These are phyloP conservation scores for Hanseniaspora valbyensis DNA, from an alignment of 805 yeast species.

Conservation along the genomic window DNA sequence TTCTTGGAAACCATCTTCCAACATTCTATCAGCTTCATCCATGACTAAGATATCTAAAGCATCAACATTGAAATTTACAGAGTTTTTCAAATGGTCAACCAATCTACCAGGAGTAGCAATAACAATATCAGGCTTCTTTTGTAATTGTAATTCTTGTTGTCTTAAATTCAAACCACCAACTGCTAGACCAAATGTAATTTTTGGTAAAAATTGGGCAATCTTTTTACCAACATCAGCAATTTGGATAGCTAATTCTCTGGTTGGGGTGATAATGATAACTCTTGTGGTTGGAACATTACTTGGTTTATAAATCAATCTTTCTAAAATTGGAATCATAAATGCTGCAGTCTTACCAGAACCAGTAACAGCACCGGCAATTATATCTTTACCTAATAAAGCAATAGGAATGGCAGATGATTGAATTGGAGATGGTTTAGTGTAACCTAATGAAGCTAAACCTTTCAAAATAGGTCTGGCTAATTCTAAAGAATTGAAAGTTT, in stretches of 20 bases:
- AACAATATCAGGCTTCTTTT: conserved; percentile 87
- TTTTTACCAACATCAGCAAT: conserved; percentile 87
- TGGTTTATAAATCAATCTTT: conserved; percentile 82
- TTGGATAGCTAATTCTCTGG: conserved; percentile 96
- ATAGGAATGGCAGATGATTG: conserved; percentile 90
- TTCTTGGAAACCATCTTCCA: conserved; percentile 96
- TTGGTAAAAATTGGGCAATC: conserved; percentile 63
- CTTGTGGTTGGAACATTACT: conserved; percentile 76
- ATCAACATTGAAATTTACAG: conserved; percentile 85
- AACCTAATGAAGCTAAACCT: conserved; percentile 71
- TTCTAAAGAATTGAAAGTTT: conserved; percentile 62
- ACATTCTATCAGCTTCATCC: conserved; percentile 98
- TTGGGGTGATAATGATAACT: conserved; percentile 84
- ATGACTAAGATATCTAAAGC: conserved; percentile 82
- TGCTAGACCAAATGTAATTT: conserved; percentile 81
- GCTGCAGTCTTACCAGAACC: conserved; percentile 99
- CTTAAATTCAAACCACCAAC: conserved; percentile 95
- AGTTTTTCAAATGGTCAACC: conserved; percentile 91
- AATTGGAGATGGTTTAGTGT: conserved; percentile 83
- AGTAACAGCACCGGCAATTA: conserved; percentile 98
- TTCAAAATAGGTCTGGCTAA: conserved; percentile 84
- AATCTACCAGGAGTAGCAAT: conserved; percentile 98
- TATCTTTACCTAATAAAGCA: conserved; percentile 85
- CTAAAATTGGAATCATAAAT: conserved; percentile 88
- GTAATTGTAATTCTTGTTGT: conserved; percentile 90